These are phyloP conservation scores for Teratosphaeria destructans DNA, from an alignment of 2,329 filamentous ascomycete species.

Conservation along the genomic window DNA sequence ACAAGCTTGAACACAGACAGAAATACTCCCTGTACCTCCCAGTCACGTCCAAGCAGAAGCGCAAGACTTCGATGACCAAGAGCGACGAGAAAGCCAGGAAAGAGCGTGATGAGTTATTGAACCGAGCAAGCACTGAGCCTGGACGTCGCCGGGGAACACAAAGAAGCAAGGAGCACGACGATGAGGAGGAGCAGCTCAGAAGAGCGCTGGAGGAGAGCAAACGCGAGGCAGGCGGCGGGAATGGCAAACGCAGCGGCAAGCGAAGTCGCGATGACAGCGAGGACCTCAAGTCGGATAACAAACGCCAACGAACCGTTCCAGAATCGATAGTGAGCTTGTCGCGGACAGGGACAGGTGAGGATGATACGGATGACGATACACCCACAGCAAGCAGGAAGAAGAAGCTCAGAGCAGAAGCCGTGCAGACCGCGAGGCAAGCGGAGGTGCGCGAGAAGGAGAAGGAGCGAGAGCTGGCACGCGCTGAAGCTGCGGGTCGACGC, in stretches of 20 bases:
- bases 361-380: slow-evolving; percentile 69
- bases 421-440: slow-evolving; percentile 47
- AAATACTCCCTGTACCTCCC: slow-evolving; percentile 56
- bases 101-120: slow-evolving; percentile 45
- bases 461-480: slow-evolving; percentile 62
- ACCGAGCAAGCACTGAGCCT: slow-evolving; percentile 41
- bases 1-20: slow-evolving; percentile 35
- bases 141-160: slow-evolving; percentile 89
- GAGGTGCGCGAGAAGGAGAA: slow-evolving; percentile 51
- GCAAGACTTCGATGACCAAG: slow-evolving; percentile 55
- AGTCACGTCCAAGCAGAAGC: slow-evolving; percentile 44
- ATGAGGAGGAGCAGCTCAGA: slow-evolving; percentile 82
- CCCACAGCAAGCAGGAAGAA: slow-evolving; percentile 19
- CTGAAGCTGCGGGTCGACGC: slow-evolving; percentile 66
- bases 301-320: slow-evolving; percentile 76
- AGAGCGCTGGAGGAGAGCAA: slow-evolving; percentile 93
- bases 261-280: slow-evolving; percentile 82
- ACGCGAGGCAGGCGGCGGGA: slow-evolving; percentile 53
- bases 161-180: slow-evolving; percentile 93
- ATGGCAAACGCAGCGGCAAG: slow-evolving; percentile 58
- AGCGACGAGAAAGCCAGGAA: slow-evolving; percentile 46
- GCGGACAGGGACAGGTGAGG: slow-evolving; percentile 39
- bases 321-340: slow-evolving; percentile 47
- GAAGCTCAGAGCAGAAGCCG: slow-evolving; percentile 37
- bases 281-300: slow-evolving; percentile 64